Evolutionary conservation across 768 basidiomycete species (phyloP), one percentile per base, ranked within the genome.

Genomic region (Lepiota subincarnata): DNA sequence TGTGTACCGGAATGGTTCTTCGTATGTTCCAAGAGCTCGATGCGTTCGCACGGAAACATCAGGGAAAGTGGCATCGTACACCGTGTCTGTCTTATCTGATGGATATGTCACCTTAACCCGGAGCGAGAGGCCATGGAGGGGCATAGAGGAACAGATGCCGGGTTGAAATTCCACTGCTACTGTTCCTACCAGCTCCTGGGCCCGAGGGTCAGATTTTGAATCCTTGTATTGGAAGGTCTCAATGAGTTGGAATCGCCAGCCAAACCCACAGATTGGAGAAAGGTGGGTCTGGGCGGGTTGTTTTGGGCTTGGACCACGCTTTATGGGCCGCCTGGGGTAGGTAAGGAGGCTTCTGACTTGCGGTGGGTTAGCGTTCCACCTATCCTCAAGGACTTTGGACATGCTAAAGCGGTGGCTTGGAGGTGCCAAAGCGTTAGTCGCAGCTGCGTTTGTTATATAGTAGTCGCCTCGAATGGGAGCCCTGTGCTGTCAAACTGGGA

Each of bases 371-470:
- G 7, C 26, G 2, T 24, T 14, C 42, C 42, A 44, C 20, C 12
- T 12, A 22, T 38, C 45, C 51, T 20, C 57, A 52, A 19, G 55
- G 50, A 22, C 60, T 60, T 18, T 51, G 50, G 18, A 52, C 57
- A 28, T 60, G 53, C 41, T 51, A 52, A 39, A 62, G 49, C 43
- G 31, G 10, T 31, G 24, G 10, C 31, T 31, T 3, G 31, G 10
- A 31, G 31, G 8, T 8, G 6, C 10, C 10, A 31, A 8, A 4
- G 31, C 8, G 10, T 3, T 6, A 31, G 4, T 31, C 31, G 31
- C 7, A 11, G 31, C 31, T 31, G 7, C 7, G 4, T 31, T 31
- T 31, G 7, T 31, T 31, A 31, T 31, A 31, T 31, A 31, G 10
- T 31, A 11, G 31, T 31, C 8, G 31, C 10, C 31, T 31, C 31